Conservation (phyloP, 805 yeast species). For the Cyberlindnera mycetangii region DNA sequence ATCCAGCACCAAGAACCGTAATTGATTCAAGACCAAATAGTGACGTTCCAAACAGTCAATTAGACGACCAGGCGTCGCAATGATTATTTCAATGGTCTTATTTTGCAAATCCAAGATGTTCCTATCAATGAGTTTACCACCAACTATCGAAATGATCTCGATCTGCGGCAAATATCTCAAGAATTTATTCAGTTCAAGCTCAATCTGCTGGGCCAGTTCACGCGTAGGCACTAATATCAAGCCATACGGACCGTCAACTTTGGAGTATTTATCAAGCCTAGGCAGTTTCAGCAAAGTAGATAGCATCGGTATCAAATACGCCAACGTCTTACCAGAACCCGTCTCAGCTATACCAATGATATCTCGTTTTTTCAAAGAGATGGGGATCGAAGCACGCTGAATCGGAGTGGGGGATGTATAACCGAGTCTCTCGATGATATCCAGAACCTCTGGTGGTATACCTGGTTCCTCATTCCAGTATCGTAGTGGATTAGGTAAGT, state of each 20-base stretch:
- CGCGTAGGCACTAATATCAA: constrained; percentile 88
- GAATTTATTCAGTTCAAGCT: constrained; percentile 58
- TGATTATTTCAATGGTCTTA: constrained; percentile 43
- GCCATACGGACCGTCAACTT: constrained; percentile 65
- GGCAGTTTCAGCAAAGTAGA: constrained; percentile 49
- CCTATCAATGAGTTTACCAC: constrained; percentile 84
- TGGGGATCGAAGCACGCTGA: constrained; percentile 85
- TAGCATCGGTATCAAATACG: constrained; percentile 73
- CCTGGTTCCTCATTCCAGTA: constrained; percentile 68
- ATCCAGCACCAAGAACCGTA: constrained; percentile 75
- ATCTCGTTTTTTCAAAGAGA: constrained; percentile 57
- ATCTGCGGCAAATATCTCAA: constrained; percentile 36
- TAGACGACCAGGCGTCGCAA: constrained; percentile 93
- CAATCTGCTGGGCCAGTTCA: constrained; percentile 88
- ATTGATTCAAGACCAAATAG: constrained; percentile 54
- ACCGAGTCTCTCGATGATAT: constrained; percentile 38
- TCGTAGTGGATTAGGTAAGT: constrained; percentile 56
- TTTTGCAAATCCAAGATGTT: constrained; percentile 55
- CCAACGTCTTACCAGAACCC: constrained; percentile 92
- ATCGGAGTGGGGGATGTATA: constrained; percentile 82
- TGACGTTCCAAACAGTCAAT: constrained; percentile 75
- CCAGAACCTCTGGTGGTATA: constrained; percentile 42
- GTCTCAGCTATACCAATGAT: constrained; percentile 92
- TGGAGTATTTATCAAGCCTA: constrained; percentile 42
- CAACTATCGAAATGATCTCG: constrained; percentile 69